Evolutionary conservation across 192 early-diverging fungal species (phyloP), one percentile per base, ranked within the genome.

Genomic region (Linnemannia hyalina): DNA sequence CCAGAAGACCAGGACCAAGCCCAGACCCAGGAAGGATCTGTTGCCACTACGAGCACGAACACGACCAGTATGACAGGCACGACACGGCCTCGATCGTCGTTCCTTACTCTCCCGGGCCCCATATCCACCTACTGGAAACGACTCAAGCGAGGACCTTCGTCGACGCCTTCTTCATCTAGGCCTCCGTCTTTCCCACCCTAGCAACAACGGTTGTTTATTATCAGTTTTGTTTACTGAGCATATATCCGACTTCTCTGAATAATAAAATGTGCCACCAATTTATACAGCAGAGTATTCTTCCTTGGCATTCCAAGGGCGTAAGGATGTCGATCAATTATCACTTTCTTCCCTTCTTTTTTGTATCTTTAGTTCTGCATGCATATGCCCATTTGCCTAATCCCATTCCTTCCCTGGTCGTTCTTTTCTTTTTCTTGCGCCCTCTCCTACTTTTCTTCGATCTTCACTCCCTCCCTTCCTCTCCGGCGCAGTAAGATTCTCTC

Each of bases 81-180:
- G 0, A 65, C 29, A 65, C 32, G 60, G 11, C 60, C 29, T 0
- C 60, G 60, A 10, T 65, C 60, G 11, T 65, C 60, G 29, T 35
- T 65, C 60, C 60, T 65, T 65, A 29, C 60, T 29, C 60, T 65
- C 29, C 60, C 60, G n/a, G 26, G 60, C 0, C 60, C 60, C 11
- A 65, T 65, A 65, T 65, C 60, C 29, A 65, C 26, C 29, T 65
- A 65, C 60, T 65, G 60, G 60, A 65, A 65, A 65, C 60, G 60
- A 15, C 26, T 65, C 10, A 65, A 65, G 60, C 60, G 60, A 32
- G 60, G 60, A 32, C 32, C 60, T 1, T 65, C 60, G 11, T 65
- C 60, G n/a, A 32, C 60, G 3, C 26, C 60, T 63, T 32, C 60
- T 65, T 65, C 60, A 15, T 65, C 60, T 7, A 65, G 10, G 60